A percentile compares a stretch with the other conserved stretches of the same genome.
Evolutionary conservation across 2,329 filamentous ascomycete genomes (phyloP).

Genomic region (Colletotrichum theobromicola): DNA sequence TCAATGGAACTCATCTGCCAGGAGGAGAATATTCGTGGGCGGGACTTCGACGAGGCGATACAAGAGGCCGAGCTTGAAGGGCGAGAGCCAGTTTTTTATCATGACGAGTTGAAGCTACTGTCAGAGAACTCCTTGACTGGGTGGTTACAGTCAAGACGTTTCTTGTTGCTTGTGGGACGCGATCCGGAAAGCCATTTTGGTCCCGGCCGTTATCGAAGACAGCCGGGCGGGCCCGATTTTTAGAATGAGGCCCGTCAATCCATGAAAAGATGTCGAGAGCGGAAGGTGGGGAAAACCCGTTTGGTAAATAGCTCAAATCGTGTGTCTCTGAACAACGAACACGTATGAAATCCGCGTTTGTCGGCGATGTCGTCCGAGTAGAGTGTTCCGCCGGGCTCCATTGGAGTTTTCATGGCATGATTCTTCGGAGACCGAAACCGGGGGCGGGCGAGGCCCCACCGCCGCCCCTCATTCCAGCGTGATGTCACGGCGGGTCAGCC

Average conservation of each 20-base stretch:
- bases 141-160: fast-evolving
- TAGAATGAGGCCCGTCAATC: not conserved
- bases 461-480: conserved; percentile 16
- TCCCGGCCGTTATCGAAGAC: not conserved
- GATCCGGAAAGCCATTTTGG: too few species aligned
- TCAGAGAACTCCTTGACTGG: too few species aligned
- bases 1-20: too few species aligned
- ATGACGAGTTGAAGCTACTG: too few species aligned
- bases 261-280: not conserved
- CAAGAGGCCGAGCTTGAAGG: too few species aligned
- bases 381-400: not conserved
- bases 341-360: too few species aligned
- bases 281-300: not conserved
- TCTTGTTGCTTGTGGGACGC: too few species aligned
- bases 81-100: too few species aligned
- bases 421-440: conserved; percentile 16
- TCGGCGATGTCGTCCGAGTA: not conserved
- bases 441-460: conserved; percentile 2
- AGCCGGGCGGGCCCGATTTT: not conserved
- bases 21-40: too few species aligned
- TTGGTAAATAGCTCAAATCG: not conserved
- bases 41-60: too few species aligned
- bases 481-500: conserved; percentile 21
- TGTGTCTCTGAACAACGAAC: not conserved
- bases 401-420: not conserved